Conservation (phyloP, 108 stramenopile genomes). For the Tribonema minus region DNA sequence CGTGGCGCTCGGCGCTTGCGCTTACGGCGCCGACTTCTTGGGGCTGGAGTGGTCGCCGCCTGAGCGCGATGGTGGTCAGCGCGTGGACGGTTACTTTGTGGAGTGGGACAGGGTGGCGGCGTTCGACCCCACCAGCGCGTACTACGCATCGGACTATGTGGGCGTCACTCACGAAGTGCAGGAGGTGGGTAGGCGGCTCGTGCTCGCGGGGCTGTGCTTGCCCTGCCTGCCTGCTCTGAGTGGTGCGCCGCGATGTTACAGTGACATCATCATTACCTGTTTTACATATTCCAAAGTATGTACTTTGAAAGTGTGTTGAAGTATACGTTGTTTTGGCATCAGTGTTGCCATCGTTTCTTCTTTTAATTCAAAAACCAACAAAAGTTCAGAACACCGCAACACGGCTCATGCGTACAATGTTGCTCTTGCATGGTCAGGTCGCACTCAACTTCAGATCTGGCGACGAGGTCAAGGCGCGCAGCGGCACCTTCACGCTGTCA, state of each 20-base stretch:
- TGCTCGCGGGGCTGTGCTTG: too few species aligned
- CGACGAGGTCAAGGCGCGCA: conserved; percentile 43
- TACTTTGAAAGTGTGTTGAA: too few species aligned
- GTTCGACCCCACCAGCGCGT: conserved; percentile 52
- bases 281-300: too few species aligned
- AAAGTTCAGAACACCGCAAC: background rate
- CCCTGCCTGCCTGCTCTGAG: too few species aligned
- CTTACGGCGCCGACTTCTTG: conserved; percentile 36
- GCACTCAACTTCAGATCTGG: conserved; percentile 54
- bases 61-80: conserved; percentile 62
- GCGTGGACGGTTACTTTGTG: conserved; percentile 63
- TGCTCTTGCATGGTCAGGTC: background rate
- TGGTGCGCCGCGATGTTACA: too few species aligned
- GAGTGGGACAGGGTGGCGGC: conserved; percentile 66
- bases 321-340: too few species aligned
- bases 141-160: conserved; percentile 63
- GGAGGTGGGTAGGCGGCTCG: conserved; percentile 53
- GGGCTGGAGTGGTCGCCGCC: conserved; percentile 60
- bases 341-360: too few species aligned
- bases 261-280: too few species aligned
- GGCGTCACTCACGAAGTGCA: conserved; percentile 67
- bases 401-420: background rate
- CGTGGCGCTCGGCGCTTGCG: conserved; percentile 54
- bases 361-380: too few species aligned
- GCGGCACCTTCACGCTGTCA: conserved; percentile 67